A percentile compares a stretch with the other conserved stretches of the same genome.
Evolutionary conservation across 768 basidiomycete genomes (phyloP).

Genomic region (Suillus spraguei): DNA sequence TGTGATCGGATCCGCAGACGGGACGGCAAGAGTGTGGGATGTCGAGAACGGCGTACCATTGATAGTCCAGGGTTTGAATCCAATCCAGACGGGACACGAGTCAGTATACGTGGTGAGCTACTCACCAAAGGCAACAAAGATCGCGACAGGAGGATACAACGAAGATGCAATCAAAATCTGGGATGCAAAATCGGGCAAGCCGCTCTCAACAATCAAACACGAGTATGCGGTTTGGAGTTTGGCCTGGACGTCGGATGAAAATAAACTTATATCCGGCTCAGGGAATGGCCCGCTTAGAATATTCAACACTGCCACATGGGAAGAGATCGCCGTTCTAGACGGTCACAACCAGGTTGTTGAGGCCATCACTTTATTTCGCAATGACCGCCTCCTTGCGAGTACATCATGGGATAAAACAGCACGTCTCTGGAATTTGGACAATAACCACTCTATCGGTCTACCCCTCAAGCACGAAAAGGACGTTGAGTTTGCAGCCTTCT

Average conservation of each 20-base stretch:
- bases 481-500: not conserved
- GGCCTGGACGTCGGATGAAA: not conserved
- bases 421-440: slow-evolving; percentile 16
- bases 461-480: not conserved
- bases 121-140: not conserved
- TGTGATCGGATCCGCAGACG: slow-evolving; percentile 18
- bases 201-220: not conserved
- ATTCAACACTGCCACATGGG: slow-evolving; percentile 3
- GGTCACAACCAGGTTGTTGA: not conserved
- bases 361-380: not conserved
- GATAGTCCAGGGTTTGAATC: not conserved
- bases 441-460: not conserved
- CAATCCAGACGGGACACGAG: slow-evolving; percentile 3
- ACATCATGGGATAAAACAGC: slow-evolving; percentile 8
- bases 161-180: not conserved
- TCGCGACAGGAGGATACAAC: slow-evolving; percentile 5
- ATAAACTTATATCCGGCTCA: not conserved
- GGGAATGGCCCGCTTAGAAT: not conserved
- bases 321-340: not conserved
- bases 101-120: not conserved
- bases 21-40: slow-evolving; percentile 12
- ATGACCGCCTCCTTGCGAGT: slow-evolving; percentile 4
- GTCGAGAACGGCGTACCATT: not conserved
- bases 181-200: not conserved
- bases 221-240: not conserved